These are phyloP conservation scores for Ceratobasidium sp. DNA, from an alignment of 1,284 basidiomycete species.

Conservation along the genomic window DNA sequence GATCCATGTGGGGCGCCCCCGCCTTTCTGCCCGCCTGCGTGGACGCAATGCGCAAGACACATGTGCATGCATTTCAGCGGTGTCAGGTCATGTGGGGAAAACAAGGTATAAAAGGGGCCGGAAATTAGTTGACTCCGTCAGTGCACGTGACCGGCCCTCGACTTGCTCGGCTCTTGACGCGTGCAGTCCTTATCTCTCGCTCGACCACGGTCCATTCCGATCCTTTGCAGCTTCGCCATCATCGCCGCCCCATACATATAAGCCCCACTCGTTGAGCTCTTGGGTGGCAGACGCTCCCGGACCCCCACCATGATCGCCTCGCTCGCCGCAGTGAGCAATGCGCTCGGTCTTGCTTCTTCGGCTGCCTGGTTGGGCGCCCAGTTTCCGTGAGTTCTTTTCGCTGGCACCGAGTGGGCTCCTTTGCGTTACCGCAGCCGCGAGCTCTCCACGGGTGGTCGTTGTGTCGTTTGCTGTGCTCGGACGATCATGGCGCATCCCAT, in stretches of 20 bases:
- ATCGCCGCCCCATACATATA: not conserved
- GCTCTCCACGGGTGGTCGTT: not conserved
- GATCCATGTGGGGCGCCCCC: not conserved
- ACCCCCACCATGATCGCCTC: constrained; percentile 3
- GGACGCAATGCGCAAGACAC: not conserved
- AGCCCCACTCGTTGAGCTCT: not conserved
- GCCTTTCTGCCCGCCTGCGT: not conserved
- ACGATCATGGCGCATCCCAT: not conserved
- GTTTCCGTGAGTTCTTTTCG: constrained; percentile 74
- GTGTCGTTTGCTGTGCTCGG: not conserved
- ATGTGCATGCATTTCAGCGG: not conserved
- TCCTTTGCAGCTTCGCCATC: not conserved
- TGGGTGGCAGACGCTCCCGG: not conserved
- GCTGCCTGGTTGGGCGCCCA: constrained; percentile 90
- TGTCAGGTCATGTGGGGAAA: constrained; percentile 3
- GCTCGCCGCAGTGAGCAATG: constrained; percentile 51
- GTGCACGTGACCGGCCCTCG: constrained; percentile 2
- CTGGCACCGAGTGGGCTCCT: not conserved
- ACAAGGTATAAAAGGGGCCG: not conserved
- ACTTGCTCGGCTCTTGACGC: constrained; percentile 19
- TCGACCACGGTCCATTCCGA: constrained; percentile 13
- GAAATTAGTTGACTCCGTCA: constrained; percentile 8
- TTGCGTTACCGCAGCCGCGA: too few relatives aligned
- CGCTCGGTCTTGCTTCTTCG: constrained; percentile 79
- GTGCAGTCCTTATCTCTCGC: constrained; percentile 32